These are phyloP conservation scores for Trametes sp. DNA, from an alignment of 1,284 basidiomycete species.

Conservation along the genomic window DNA sequence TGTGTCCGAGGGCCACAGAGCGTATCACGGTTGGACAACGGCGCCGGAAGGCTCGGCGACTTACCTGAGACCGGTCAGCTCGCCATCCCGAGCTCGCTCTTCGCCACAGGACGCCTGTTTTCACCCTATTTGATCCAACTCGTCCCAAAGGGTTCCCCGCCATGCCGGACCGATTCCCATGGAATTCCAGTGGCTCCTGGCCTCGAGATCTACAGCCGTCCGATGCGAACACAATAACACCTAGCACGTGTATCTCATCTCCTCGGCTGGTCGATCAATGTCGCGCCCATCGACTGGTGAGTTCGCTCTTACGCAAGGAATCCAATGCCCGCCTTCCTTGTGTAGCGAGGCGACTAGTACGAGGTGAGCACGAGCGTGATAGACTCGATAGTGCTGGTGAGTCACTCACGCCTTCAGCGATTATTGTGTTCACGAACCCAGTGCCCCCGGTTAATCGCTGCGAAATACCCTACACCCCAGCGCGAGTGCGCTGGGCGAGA, in stretches of 20 bases:
- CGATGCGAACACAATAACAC: conserved; percentile 4
- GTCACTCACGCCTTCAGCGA: not conserved
- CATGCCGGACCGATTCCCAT: not conserved
- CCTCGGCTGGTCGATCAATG: not conserved
- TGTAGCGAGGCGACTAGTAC: not conserved
- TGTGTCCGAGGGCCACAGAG: too few relatives aligned
- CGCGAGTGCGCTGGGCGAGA: not conserved
- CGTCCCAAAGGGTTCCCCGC: not conserved
- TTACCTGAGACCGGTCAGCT: too few relatives aligned
- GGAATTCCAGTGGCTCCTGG: not conserved
- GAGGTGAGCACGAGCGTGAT: not conserved
- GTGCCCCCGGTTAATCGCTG: not conserved
- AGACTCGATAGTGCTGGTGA: not conserved
- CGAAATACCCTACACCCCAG: not conserved
- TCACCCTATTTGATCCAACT: not conserved
- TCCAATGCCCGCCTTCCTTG: not conserved
- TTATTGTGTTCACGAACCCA: not conserved
- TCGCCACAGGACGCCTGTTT: not conserved
- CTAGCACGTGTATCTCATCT: not conserved
- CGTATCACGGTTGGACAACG: too few relatives aligned
- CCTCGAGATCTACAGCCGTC: not conserved
- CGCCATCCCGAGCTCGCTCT: too few relatives aligned
- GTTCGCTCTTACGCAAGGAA: conserved; percentile 1
- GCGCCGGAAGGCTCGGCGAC: too few relatives aligned
- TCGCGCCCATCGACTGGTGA: not conserved